Evolutionary conservation across 2,329 filamentous ascomycete species (phyloP), one percentile per base, ranked within the genome.

Genomic region (Aspergillus sp.): DNA sequence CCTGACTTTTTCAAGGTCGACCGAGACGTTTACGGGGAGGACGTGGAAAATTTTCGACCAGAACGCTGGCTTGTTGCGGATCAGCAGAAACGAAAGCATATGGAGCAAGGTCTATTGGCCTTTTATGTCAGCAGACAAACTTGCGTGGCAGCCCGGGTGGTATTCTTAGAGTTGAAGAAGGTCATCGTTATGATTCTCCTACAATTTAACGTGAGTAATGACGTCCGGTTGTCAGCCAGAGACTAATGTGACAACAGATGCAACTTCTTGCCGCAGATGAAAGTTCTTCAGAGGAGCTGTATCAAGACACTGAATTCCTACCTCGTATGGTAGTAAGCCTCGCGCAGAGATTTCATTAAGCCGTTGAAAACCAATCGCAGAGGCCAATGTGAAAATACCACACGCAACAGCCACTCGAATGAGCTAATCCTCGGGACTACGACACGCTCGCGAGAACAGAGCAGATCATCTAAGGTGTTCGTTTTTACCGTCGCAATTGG

Each of bases 21-120:
- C 41, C 54, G 56, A 5, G 51, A 56, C 0, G 60, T 76, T 4
- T 78, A 72, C 45, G 41, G 41, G 13, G 64, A 65, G 0, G 65
- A 74, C 44, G 63, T 69, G 0, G 65, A 70, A 9, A 54, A 60
- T 0, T 77, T 70, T 50, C 52, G 58, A 17, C 74, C 74, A 0
- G 73, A 75, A 49, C 58, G 75, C 19, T 77, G 74, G 74, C 52
- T 76, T 2, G 63, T 67, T 3, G 63, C 57, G 15, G 50, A 47
- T 13, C 49, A 58, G 32, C 51, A 56, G 5, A 45, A 41, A 13
- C 37, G 60, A 20, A 62, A 63, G 45, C 43, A 53, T 23, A 66
- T 73, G 59, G 61, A 67, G 1, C 48, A 56, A 19, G 54, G 54
- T 30, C 55, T 67, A 37, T 48, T 67, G 5, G 30, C 23, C 20